Percentiles rank a stretch among this genome's conserved stretches.
Evolutionary conservation across 768 basidiomycete genomes (phyloP).

Genomic region (Hypholoma sublateritium): DNA sequence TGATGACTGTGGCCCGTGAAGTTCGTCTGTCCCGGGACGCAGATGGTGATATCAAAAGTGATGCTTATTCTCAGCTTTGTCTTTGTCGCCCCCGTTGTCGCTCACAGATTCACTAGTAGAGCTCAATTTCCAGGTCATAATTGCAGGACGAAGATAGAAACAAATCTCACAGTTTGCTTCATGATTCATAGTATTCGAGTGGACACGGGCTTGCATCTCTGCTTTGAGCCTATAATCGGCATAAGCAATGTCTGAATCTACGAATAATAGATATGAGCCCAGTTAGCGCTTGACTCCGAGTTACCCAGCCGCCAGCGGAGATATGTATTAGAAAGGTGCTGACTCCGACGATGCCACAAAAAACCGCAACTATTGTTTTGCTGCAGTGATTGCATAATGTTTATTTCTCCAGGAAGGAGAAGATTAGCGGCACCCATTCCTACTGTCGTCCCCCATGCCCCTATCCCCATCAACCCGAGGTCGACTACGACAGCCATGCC

Average conservation of each 20-base stretch:
- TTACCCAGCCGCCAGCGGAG: no score
- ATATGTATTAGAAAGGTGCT: neutral
- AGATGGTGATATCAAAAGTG: constrained; percentile 8
- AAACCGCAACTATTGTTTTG: constrained; percentile 12
- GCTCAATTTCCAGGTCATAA: no score
- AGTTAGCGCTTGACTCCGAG: neutral
- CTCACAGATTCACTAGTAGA: no score
- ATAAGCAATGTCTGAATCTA: constrained; percentile 17
- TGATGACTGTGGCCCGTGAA: constrained; percentile 20
- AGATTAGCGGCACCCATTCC: constrained; percentile 12
- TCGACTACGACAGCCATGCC: constrained; percentile 16
- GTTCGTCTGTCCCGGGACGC: constrained; percentile 20
- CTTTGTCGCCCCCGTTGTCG: neutral
- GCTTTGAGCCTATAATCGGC: constrained; percentile 20
- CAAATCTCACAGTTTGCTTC: constrained; percentile 16
- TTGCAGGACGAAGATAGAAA: no score
- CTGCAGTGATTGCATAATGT: constrained; percentile 15
- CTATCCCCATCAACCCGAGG: constrained; percentile 14
- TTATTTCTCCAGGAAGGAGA: constrained; percentile 14
- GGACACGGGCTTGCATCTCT: constrained; percentile 14
- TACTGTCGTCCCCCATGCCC: neutral
- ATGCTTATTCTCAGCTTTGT: neutral
- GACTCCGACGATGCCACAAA: constrained; percentile 19
- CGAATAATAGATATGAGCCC: neutral
- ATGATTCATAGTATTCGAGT: constrained; percentile 18